Percentiles rank a stretch among this genome's conserved stretches.
phyloP scores from a whole-genome alignment of 2,329 filamentous ascomycete species.

The Claviceps sp. region DNA sequence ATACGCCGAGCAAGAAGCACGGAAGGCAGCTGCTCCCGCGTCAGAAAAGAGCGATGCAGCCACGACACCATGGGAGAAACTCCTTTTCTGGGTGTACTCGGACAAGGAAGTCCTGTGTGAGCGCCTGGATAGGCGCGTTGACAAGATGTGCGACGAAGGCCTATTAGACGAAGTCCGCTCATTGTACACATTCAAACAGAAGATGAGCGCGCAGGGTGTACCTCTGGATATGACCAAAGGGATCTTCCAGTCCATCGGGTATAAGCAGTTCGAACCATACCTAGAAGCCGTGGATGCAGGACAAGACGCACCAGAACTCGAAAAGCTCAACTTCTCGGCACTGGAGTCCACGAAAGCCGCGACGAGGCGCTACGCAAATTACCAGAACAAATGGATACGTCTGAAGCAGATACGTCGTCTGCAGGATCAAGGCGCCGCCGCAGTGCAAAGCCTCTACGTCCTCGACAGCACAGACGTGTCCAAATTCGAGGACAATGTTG shows the following conservation, averaged over 20 bases:
- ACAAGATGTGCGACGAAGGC: conserved; percentile 60
- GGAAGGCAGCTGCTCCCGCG: conserved; percentile 17
- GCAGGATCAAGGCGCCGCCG: conserved; percentile 35
- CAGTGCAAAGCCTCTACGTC: conserved; percentile 53
- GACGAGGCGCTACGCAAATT: conserved; percentile 76
- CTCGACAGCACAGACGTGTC: conserved; percentile 64
- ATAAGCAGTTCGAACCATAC: conserved; percentile 77
- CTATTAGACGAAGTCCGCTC: conserved; percentile 35
- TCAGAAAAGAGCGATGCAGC: conserved; percentile 12
- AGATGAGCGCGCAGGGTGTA: conserved; percentile 28
- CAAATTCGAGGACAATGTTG: conserved; percentile 50
- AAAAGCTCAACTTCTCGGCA: conserved; percentile 41
- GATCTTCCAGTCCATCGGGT: conserved; percentile 95
- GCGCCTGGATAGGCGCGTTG: conserved; percentile 64
- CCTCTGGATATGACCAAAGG: conserved; percentile 61
- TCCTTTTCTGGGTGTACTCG: conserved; percentile 83
- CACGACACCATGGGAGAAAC: conserved; percentile 33
- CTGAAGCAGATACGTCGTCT: conserved; percentile 65
- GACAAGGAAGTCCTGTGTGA: conserved; percentile 52
- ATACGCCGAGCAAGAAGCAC: conserved; percentile 61
- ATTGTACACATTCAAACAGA: conserved; percentile 28
- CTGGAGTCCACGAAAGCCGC: conserved; percentile 68
- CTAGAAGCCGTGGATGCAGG: conserved; percentile 32
- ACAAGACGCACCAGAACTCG: conserved; percentile 26
- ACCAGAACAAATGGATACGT: conserved; percentile 77